Conservation (phyloP, 139 green algal genomes). For the Axilococcus clingmanii region DNA sequence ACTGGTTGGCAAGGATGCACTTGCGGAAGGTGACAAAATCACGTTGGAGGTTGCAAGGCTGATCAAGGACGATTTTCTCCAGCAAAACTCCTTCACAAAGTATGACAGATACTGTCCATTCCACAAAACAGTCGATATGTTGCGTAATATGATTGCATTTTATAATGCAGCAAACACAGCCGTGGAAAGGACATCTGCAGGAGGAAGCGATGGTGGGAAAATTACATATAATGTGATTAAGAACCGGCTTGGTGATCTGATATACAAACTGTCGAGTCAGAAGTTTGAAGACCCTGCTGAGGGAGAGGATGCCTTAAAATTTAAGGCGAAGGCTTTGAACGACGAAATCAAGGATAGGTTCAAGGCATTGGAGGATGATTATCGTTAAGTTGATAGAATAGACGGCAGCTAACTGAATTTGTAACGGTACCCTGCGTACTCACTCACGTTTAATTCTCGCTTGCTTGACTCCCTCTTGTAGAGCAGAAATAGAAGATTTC, state of each 20-base stretch:
- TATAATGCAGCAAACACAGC: slow-evolving; percentile 61
- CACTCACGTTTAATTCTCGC: too few species aligned
- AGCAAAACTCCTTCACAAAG: slow-evolving; percentile 97
- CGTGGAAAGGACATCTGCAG: slow-evolving; percentile 72
- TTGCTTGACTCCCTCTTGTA: too few species aligned
- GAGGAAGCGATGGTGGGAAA: slow-evolving; percentile 53
- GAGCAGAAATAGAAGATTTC: too few species aligned
- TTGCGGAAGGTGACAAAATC: slow-evolving; percentile 97
- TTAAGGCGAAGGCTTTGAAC: slow-evolving; percentile 67
- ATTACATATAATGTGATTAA: slow-evolving; percentile 97
- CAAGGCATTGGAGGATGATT: slow-evolving; percentile 92
- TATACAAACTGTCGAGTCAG: slow-evolving; percentile 85
- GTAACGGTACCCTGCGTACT: too few species aligned
- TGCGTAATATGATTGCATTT: slow-evolving; percentile 92
- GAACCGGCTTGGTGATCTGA: slow-evolving; percentile 75
- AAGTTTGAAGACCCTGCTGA: slow-evolving; percentile 97
- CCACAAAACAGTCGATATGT: slow-evolving; percentile 96
- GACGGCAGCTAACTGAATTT: too few species aligned
- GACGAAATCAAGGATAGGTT: slow-evolving; percentile 84
- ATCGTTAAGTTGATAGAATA: too few species aligned
- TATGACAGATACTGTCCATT: slow-evolving; percentile 95
- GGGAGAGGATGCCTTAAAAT: slow-evolving; percentile 56
- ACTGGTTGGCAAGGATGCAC: slow-evolving; percentile 96
- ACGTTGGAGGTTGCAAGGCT: slow-evolving; percentile 91
- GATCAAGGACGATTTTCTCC: slow-evolving; percentile 98